Conservation (phyloP, 441 rosid species). For the Mallotus japonicus region DNA sequence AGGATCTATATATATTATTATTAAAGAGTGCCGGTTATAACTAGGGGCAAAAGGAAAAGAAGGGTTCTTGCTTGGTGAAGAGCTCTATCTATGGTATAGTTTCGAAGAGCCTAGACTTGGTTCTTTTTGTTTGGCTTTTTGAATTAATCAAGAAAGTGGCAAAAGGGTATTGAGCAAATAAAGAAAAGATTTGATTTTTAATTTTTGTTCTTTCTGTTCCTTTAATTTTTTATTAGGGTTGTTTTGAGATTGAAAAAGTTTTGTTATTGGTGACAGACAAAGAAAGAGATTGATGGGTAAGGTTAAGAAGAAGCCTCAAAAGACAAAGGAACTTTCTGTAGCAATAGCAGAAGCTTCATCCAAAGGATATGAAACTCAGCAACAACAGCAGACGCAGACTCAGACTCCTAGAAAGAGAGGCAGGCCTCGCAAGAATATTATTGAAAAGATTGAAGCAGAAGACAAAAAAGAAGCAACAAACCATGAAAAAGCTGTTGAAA, state of each 20-base stretch:
- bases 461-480: conserved; percentile 25
- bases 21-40: no score
- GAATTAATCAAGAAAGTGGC: neutral
- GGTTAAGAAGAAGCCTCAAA: conserved; percentile 51
- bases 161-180: neutral
- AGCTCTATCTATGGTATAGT: no score
- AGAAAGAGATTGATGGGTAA: conserved; percentile 48
- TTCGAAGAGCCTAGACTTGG: no score
- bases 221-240: neutral
- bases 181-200: neutral
- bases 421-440: conserved; percentile 59
- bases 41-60: neutral
- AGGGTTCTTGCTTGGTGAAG: neutral
- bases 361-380: no score
- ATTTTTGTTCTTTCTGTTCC: neutral
- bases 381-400: conserved; percentile 11
- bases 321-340: conserved; percentile 60
- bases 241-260: no score
- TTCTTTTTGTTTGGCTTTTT: neutral
- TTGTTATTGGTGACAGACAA: neutral
- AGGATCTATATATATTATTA: neutral
- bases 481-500: conserved; percentile 21
- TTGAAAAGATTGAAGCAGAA: conserved; percentile 28
- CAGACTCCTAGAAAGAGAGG: conserved; percentile 67
- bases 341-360: conserved; percentile 60